phyloP scores from a whole-genome alignment of 129 eudicot species.

The Centella asiatica region DNA sequence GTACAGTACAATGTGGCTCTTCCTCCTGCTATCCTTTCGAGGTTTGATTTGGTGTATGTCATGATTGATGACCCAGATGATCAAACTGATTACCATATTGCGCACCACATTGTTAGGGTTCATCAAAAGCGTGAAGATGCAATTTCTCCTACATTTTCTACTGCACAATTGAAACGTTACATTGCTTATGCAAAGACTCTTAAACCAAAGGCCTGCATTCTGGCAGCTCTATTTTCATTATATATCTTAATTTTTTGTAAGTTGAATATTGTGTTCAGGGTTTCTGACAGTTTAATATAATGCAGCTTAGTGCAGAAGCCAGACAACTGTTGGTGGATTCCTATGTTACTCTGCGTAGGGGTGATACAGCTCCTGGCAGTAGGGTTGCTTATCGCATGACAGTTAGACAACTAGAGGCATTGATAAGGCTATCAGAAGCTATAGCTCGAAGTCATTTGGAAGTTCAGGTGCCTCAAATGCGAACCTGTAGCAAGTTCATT shows the following conservation, averaged over 20 bases:
- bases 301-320: slow-evolving; percentile 80
- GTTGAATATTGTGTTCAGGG: neutral
- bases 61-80: slow-evolving; percentile 99
- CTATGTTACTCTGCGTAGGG: slow-evolving; percentile 76
- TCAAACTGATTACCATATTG: slow-evolving; percentile 80
- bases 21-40: slow-evolving; percentile 98
- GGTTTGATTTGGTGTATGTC: slow-evolving; percentile 92
- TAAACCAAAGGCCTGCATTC: slow-evolving; percentile 66
- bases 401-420: slow-evolving; percentile 89
- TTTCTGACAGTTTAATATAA: slow-evolving; percentile 18
- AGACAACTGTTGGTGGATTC: slow-evolving; percentile 83
- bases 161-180: slow-evolving; percentile 80
- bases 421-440: slow-evolving; percentile 86
- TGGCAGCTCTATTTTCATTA: neutral
- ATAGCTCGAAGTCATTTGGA: slow-evolving; percentile 79
- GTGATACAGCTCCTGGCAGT: slow-evolving; percentile 87
- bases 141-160: slow-evolving; percentile 65
- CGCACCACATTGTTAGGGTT: slow-evolving; percentile 85
- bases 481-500: neutral
- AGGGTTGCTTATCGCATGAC: slow-evolving; percentile 99
- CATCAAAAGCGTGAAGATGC: slow-evolving; percentile 87
- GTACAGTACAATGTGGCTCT: slow-evolving; percentile 95
- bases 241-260: neutral
- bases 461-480: slow-evolving; percentile 35
- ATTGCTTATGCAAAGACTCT: slow-evolving; percentile 74